These are phyloP conservation scores for Turnera subulata DNA, from an alignment of 345 rosid species.

Conservation along the genomic window DNA sequence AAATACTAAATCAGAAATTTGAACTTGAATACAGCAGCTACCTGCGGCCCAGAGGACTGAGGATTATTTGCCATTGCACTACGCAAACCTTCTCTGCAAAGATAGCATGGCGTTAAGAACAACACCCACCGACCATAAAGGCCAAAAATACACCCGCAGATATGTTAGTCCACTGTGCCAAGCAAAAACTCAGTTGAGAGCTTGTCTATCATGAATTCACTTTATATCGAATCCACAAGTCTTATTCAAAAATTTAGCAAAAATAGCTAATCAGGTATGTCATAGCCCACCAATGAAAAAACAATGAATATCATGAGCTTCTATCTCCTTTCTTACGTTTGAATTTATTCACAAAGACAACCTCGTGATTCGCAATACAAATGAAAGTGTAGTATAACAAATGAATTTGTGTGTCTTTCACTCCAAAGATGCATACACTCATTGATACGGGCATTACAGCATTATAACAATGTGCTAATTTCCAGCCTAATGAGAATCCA, in stretches of 20 bases:
- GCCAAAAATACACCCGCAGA: neutral
- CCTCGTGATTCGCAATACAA: too few species aligned
- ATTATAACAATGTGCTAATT: too few species aligned
- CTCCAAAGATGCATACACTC: too few species aligned
- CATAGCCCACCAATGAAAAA: too few species aligned
- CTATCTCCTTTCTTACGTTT: too few species aligned
- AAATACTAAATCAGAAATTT: neutral
- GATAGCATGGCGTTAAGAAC: neutral
- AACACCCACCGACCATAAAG: neutral
- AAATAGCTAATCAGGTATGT: too few species aligned
- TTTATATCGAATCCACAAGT: neutral
- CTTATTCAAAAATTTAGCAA: neutral
- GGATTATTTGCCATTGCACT: constrained; percentile 61
- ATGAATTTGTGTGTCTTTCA: too few species aligned
- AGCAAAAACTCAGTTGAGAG: neutral
- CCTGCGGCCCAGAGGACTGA: constrained; percentile 67
- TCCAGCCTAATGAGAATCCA: too few species aligned
- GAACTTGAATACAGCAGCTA: constrained; percentile 13
- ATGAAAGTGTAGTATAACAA: too few species aligned
- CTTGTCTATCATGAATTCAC: neutral
- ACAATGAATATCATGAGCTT: too few species aligned
- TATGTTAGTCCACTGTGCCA: constrained; percentile 4
- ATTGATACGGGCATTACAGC: too few species aligned
- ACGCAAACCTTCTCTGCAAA: constrained; percentile 18
- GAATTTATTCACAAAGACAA: too few species aligned